A percentile compares a stretch with the other conserved stretches of the same genome.
These are phyloP conservation scores for Solanum pimpinellifolium DNA, from an alignment of 257 asterid species.

Conservation along the genomic window DNA sequence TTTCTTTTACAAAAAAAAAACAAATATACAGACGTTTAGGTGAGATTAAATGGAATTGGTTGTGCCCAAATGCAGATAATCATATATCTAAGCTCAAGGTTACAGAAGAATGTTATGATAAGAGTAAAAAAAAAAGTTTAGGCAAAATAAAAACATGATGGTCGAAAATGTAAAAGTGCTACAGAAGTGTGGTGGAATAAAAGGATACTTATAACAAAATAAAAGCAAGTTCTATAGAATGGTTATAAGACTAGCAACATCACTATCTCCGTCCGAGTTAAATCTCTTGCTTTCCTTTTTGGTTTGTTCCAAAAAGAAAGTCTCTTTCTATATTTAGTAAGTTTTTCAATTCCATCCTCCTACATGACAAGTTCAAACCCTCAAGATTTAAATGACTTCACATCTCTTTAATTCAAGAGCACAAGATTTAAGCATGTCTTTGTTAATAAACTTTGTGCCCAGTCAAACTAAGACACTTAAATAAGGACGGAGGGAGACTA, in stretches of 20 bases:
- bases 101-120: background rate
- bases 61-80: background rate
- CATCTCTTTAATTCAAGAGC: background rate
- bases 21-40: background rate
- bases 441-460: background rate
- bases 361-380: background rate
- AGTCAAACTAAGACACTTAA: background rate
- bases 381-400: background rate
- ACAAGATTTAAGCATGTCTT: background rate
- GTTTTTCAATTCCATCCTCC: background rate
- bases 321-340: background rate
- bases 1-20: background rate
- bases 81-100: background rate
- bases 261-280: background rate
- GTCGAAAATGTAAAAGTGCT: background rate
- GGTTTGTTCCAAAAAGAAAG: background rate
- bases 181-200: background rate
- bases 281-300: background rate
- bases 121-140: background rate
- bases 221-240: background rate
- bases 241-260: background rate
- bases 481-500: background rate
- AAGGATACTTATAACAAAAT: background rate
- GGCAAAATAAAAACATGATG: background rate
- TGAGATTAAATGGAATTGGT: background rate